Percentiles rank a stretch among this genome's conserved stretches.
These are phyloP conservation scores for Cytospora leucostoma DNA, from an alignment of 2,329 filamentous ascomycete genomes.

Conservation along the genomic window DNA sequence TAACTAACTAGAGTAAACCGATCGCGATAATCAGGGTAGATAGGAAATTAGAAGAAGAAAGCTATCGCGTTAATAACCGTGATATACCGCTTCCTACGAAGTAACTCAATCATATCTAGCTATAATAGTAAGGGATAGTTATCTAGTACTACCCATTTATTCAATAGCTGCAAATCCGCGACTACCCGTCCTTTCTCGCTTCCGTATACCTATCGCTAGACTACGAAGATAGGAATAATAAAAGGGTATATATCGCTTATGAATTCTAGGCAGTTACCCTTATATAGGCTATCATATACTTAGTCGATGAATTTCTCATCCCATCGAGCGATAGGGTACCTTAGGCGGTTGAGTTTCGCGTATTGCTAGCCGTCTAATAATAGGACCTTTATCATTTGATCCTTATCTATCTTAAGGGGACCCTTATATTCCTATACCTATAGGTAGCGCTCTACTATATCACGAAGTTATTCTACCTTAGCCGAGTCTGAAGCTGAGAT, in stretches of 20 bases:
- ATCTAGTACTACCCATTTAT: constrained; percentile 14
- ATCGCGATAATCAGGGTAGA: background rate
- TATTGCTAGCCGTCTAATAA: background rate
- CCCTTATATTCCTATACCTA: background rate
- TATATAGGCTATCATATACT: background rate
- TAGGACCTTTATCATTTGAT: background rate
- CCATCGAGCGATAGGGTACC: background rate
- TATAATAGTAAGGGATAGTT: constrained; percentile 1
- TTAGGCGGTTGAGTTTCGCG: background rate
- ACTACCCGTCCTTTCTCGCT: background rate
- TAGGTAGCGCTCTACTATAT: background rate
- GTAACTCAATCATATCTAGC: background rate
- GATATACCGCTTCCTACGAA: background rate
- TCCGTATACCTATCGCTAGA: background rate
- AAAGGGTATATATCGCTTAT: background rate
- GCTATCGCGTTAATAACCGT: background rate
- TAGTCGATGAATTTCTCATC: background rate
- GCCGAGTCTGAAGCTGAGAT: too few relatives aligned
- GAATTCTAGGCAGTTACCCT: background rate
- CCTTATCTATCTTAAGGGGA: background rate
- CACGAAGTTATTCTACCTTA: background rate
- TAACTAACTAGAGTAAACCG: constrained; percentile 8
- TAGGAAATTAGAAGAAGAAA: constrained; percentile 6
- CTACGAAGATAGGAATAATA: background rate
- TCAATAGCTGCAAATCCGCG: background rate